Evolutionary conservation across 176 grass and related monocot species (phyloP).

Genomic region (Triticum timopheevii): DNA sequence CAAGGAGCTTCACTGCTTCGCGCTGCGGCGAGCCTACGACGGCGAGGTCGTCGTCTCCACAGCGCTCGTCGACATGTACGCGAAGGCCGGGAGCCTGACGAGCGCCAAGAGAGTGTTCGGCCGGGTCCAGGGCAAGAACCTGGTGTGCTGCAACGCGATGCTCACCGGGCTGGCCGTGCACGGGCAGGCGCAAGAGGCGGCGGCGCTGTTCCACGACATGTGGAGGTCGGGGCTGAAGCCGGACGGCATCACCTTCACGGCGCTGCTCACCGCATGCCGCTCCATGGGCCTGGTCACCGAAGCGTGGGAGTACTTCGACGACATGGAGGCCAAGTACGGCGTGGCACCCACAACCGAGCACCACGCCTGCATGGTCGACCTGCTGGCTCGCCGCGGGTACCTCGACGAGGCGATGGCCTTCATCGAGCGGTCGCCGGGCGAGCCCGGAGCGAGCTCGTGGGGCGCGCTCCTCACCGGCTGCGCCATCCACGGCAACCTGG

Average conservation of each 20-base stretch:
- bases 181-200: slow-evolving; percentile 46
- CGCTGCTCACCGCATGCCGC: slow-evolving; percentile 75
- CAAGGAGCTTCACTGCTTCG: slow-evolving; percentile 70
- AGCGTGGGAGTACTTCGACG: slow-evolving; percentile 80
- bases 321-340: slow-evolving; percentile 55
- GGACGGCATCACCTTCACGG: slow-evolving; percentile 77
- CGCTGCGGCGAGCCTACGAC: slow-evolving; percentile 43
- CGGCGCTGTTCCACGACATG: slow-evolving; percentile 64
- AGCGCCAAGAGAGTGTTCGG: slow-evolving; percentile 48
- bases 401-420: slow-evolving; percentile 87
- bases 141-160: slow-evolving; percentile 77
- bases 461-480: slow-evolving; percentile 71
- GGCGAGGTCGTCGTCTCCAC: slow-evolving; percentile 53
- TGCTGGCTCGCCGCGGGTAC: slow-evolving; percentile 69
- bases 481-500: slow-evolving; percentile 56
- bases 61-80: slow-evolving; percentile 71
- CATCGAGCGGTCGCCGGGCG: slow-evolving; percentile 45
- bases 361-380: slow-evolving; percentile 89
- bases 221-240: slow-evolving; percentile 51
- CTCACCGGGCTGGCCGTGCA: slow-evolving; percentile 65
- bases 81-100: slow-evolving; percentile 55
- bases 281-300: slow-evolving; percentile 57
- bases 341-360: slow-evolving; percentile 61
- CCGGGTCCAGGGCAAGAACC: slow-evolving; percentile 55
- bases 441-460: slow-evolving; percentile 58